These are phyloP conservation scores for Neonectria hederae DNA, from an alignment of 2,329 filamentous ascomycete species.

Conservation along the genomic window DNA sequence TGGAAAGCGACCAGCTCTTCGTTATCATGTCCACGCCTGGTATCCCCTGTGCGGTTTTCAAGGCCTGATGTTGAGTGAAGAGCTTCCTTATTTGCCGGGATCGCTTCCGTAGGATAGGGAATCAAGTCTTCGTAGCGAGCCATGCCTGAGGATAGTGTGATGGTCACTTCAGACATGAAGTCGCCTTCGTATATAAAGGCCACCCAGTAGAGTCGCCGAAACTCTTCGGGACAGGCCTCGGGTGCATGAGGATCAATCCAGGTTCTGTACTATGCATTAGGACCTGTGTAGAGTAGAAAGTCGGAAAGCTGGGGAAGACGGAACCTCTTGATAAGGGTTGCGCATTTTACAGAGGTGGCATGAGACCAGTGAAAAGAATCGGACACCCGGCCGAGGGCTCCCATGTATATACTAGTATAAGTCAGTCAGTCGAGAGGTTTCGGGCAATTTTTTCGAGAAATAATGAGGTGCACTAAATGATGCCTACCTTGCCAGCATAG, in stretches of 20 bases:
- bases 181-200: conserved; percentile 45
- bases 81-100: neutral
- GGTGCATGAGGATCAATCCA: too few relatives aligned
- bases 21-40: too few relatives aligned
- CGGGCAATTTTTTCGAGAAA: too few relatives aligned
- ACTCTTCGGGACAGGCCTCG: conserved; percentile 25
- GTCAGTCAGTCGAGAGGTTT: conserved; percentile 1
- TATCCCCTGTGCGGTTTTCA: too few relatives aligned
- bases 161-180: conserved; percentile 44
- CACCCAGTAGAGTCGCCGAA: conserved; percentile 43
- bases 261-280: too few relatives aligned
- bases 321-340: too few relatives aligned
- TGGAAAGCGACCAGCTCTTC: conserved; percentile 45
- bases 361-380: conserved; percentile 40
- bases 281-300: conserved; percentile 25
- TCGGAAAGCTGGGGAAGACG: conserved; percentile 19
- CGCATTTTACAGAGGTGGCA: conserved; percentile 34
- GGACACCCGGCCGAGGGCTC: conserved; percentile 29
- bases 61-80: neutral
- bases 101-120: conserved; percentile 16
- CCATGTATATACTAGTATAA: neutral
- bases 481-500: conserved; percentile 39
- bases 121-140: conserved; percentile 41
- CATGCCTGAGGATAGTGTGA: conserved; percentile 43
- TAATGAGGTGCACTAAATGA: too few relatives aligned